These are phyloP conservation scores for Ceratocystiopsis minuta DNA, from an alignment of 2,329 filamentous ascomycete species.

Conservation along the genomic window DNA sequence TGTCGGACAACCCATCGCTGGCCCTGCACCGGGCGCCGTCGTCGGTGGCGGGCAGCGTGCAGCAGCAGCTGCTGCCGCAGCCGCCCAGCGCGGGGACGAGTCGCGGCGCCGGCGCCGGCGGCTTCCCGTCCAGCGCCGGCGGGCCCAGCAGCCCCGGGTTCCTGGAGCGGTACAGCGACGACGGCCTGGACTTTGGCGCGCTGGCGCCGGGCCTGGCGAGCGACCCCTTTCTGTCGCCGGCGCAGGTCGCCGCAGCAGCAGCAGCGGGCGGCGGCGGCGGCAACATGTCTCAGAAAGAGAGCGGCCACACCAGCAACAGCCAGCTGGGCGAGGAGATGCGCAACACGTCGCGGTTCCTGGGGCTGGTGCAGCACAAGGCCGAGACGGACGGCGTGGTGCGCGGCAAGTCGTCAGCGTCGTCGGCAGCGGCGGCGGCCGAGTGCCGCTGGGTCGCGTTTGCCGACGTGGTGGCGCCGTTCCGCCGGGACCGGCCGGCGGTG, in stretches of 20 bases:
- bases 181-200: conserved; percentile 1
- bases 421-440: neutral
- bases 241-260: no score
- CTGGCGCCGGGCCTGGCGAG: no score
- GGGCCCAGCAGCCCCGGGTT: conserved; percentile 6
- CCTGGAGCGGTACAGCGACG: conserved; percentile 10
- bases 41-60: conserved; percentile 24
- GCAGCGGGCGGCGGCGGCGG: neutral
- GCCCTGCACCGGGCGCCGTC: conserved; percentile 32
- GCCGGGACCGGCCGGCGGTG: conserved; percentile 3
- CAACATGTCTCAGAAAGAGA: neutral
- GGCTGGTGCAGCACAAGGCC: conserved; percentile 2
- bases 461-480: conserved; percentile 4
- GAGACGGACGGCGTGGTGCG: neutral
- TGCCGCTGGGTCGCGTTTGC: conserved; percentile 8
- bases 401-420: no score
- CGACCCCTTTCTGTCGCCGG: no score
- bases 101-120: conserved; percentile 1
- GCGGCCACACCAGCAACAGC: neutral
- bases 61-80: neutral
- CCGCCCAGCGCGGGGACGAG: no score
- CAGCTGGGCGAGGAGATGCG: conserved; percentile 5
- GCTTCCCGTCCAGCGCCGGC: neutral
- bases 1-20: conserved; percentile 40
- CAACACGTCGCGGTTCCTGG: neutral